Conservation (phyloP, 2,329 filamentous ascomycete species). For the Cladosporium halotolerans region DNA sequence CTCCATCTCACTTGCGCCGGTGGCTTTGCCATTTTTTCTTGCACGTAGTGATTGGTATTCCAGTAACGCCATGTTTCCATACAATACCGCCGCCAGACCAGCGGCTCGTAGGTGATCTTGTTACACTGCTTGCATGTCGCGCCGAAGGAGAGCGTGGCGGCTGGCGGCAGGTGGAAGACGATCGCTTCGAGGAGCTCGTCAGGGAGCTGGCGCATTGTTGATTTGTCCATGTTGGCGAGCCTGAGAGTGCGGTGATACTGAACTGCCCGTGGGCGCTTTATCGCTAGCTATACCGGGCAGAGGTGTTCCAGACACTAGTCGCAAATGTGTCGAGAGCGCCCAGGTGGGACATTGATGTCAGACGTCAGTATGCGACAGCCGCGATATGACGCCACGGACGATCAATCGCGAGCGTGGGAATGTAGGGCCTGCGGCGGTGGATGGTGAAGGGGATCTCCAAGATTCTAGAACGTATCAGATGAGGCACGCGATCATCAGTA, state of each 20-base stretch:
- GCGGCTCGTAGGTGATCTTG: slow-evolving; percentile 60
- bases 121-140: slow-evolving; percentile 58
- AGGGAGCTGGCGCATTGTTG: slow-evolving; percentile 46
- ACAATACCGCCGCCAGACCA: slow-evolving; percentile 79
- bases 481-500: too few relatives aligned
- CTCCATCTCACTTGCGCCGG: slow-evolving; percentile 57
- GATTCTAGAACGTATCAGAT: too few relatives aligned
- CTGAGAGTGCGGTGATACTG: too few relatives aligned
- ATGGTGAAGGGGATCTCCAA: too few relatives aligned
- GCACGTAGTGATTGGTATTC: slow-evolving; percentile 59
- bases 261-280: too few relatives aligned
- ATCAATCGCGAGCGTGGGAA: too few relatives aligned
- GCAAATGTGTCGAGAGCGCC: too few relatives aligned
- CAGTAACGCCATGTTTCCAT: slow-evolving; percentile 64
- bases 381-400: neutral
- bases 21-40: slow-evolving; percentile 43
- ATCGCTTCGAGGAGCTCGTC: slow-evolving; percentile 82
- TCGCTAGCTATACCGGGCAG: too few relatives aligned
- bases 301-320: too few relatives aligned
- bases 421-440: too few relatives aligned
- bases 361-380: neutral
- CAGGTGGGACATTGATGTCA: neutral
- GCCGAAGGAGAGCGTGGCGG: slow-evolving; percentile 48
- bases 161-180: slow-evolving; percentile 55
- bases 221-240: slow-evolving; percentile 3